Conservation (phyloP, 2,329 filamentous ascomycete genomes). For the Didymella glomerata region DNA sequence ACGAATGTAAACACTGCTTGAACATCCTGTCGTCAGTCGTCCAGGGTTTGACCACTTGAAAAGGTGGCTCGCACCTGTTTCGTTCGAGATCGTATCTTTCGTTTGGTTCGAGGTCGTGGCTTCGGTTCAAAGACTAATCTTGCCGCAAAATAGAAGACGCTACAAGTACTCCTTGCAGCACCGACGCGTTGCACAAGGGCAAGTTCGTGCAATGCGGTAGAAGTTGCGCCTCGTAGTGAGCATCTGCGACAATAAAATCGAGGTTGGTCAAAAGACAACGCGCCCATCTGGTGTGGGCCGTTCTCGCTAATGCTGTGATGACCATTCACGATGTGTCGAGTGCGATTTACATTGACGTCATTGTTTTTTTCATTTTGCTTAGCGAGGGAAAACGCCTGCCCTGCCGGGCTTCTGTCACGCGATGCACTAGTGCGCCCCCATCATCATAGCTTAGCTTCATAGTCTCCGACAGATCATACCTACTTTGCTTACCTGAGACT, state of each 20-base stretch:
- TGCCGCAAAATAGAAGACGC: too few species aligned
- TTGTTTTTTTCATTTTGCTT: neutral
- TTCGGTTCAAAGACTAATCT: neutral
- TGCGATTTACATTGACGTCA: neutral
- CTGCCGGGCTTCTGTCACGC: neutral
- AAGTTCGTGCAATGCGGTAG: neutral
- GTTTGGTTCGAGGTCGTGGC: neutral
- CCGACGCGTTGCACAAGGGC: neutral
- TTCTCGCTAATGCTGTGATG: neutral
- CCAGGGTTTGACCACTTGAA: neutral
- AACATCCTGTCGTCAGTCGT: neutral
- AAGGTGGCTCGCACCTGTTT: neutral
- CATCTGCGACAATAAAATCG: neutral
- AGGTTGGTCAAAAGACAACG: neutral
- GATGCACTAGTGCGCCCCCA: too few species aligned
- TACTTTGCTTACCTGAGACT: too few species aligned
- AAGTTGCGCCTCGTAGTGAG: neutral
- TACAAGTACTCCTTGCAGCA: neutral
- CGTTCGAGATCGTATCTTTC: neutral
- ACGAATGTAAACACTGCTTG: neutral
- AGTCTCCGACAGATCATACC: too few species aligned
- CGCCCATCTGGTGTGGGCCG: neutral
- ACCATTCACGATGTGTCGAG: neutral
- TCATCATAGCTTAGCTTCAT: too few species aligned
- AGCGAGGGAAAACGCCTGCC: neutral